Percentiles rank a stretch among this genome's conserved stretches.
These are phyloP conservation scores for Rhodotorula taiwanensis DNA, from an alignment of 768 basidiomycete genomes.

Conservation along the genomic window DNA sequence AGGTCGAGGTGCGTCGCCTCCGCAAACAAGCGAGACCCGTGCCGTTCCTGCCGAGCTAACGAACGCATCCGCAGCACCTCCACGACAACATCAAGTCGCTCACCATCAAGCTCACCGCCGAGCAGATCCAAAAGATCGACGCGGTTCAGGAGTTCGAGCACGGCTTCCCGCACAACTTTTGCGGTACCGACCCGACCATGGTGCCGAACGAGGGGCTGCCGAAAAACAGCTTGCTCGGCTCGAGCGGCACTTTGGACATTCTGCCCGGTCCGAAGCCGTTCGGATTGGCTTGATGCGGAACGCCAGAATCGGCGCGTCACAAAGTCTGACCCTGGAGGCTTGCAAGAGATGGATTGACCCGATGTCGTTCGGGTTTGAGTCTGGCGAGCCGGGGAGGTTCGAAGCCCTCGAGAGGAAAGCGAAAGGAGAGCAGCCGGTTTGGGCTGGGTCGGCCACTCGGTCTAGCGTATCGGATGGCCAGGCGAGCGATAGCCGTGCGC, in stretches of 20 bases:
- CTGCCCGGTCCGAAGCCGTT: conserved; percentile 1
- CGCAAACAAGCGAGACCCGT: too few species aligned
- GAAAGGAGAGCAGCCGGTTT: too few species aligned
- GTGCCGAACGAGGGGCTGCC: not conserved
- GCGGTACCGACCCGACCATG: conserved; percentile 1
- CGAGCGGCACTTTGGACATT: not conserved
- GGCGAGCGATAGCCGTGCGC: too few species aligned
- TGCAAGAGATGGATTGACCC: too few species aligned
- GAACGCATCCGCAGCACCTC: conserved; percentile 9
- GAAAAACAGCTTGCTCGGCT: not conserved
- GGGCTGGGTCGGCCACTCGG: too few species aligned
- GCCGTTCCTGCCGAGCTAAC: too few species aligned
- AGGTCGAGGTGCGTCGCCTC: conserved; percentile 12
- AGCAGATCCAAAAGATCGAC: conserved; percentile 21
- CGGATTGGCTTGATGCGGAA: not conserved
- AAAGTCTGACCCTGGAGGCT: too few species aligned
- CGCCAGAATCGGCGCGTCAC: too few species aligned
- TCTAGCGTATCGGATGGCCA: too few species aligned
- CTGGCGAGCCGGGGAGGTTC: too few species aligned
- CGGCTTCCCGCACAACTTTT: conserved; percentile 13
- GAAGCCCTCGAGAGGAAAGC: too few species aligned
- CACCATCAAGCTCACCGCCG: conserved; percentile 13
- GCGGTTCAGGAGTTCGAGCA: not conserved
- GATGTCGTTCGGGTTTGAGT: too few species aligned
- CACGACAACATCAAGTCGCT: conserved; percentile 30